A percentile compares a stretch with the other conserved stretches of the same genome.
These are phyloP conservation scores for Malassezia sympodialis DNA, from an alignment of 1,284 basidiomycete genomes.

Conservation along the genomic window DNA sequence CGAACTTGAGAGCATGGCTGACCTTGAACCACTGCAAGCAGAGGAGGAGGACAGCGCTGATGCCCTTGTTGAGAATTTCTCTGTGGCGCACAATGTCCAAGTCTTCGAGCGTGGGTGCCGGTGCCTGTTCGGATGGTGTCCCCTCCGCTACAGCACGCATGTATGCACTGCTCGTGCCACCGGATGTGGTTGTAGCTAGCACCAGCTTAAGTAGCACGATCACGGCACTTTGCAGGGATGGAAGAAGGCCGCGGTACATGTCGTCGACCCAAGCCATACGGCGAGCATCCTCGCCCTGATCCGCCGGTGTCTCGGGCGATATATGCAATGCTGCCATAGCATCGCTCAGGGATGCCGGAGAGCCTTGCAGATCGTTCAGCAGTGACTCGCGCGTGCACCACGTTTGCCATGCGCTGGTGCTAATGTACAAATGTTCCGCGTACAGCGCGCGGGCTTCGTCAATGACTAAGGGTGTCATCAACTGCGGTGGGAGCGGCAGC, in stretches of 20 bases:
- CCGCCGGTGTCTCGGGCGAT: not conserved
- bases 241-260: conserved; percentile 35
- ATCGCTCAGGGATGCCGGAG: conserved; percentile 26
- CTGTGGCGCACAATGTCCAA: conserved; percentile 88
- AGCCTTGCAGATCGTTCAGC: conserved; percentile 22
- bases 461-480: conserved; percentile 79
- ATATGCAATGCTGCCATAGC: conserved; percentile 29
- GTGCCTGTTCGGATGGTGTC: conserved; percentile 49
- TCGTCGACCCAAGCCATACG: conserved; percentile 38
- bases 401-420: conserved; percentile 79
- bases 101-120: conserved; percentile 78
- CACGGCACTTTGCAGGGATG: conserved; percentile 39
- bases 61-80: conserved; percentile 93
- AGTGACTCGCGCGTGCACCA: conserved; percentile 53
- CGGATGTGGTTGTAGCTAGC: conserved; percentile 42
- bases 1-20: conserved; percentile 83
- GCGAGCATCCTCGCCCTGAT: conserved; percentile 21
- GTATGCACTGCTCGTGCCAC: conserved; percentile 39
- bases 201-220: conserved; percentile 45
- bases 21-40: conserved; percentile 97
- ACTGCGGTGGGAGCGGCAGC: conserved; percentile 70
- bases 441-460: conserved; percentile 90
- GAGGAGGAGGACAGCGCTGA: conserved; percentile 83
- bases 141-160: conserved; percentile 40
- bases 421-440: conserved; percentile 78